These are phyloP conservation scores for Aegilops umbellulata DNA, from an alignment of 176 grass and related monocot species.

Conservation along the genomic window DNA sequence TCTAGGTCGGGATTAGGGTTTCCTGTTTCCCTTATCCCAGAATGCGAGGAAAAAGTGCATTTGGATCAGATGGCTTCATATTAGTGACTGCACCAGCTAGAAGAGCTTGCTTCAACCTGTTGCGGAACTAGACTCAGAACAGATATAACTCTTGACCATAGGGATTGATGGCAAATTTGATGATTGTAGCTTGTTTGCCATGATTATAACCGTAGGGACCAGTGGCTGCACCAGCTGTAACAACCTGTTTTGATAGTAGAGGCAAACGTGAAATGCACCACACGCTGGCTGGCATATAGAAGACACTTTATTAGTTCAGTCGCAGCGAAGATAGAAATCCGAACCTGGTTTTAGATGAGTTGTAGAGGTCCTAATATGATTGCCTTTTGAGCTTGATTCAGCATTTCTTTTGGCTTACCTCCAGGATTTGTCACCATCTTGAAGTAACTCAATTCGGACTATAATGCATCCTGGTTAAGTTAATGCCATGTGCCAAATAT, in stretches of 20 bases:
- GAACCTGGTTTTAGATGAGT: neutral
- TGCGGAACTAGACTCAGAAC: neutral
- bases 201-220: neutral
- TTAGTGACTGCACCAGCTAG: neutral
- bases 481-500: neutral
- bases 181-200: neutral
- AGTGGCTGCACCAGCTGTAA: neutral
- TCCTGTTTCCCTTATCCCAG: neutral
- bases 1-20: neutral
- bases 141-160: neutral
- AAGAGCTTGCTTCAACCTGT: neutral
- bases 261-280: neutral
- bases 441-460: neutral
- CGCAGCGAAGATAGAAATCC: neutral
- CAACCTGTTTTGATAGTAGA: neutral
- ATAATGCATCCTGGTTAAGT: neutral
- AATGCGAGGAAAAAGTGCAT: neutral
- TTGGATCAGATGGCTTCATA: neutral
- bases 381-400: neutral
- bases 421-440: neutral
- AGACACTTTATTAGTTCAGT: neutral
- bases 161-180: neutral
- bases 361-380: neutral
- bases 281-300: neutral
- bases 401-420: neutral